Percentiles rank a stretch among this genome's conserved stretches.
Evolutionary conservation across 2,329 filamentous ascomycete species (phyloP).

Genomic region (Herpotrichia juniperi): DNA sequence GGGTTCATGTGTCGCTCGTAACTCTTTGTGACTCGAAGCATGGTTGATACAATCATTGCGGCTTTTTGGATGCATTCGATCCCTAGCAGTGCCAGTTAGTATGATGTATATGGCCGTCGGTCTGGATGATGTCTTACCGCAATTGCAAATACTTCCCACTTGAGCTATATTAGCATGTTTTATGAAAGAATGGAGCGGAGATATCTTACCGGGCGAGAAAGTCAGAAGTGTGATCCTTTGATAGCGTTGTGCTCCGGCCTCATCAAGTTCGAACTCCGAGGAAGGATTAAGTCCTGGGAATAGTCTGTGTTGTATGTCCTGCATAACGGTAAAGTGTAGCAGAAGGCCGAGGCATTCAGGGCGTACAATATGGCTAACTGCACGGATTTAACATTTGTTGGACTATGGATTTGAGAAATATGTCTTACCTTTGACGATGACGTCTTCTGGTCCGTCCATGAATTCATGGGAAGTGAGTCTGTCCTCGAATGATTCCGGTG

Average conservation of each 20-base stretch:
- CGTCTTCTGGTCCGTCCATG: background rate
- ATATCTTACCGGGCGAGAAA: background rate
- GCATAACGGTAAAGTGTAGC: background rate
- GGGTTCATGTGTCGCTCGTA: background rate
- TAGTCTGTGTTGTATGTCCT: slow-evolving; percentile 1
- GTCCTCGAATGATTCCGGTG: background rate
- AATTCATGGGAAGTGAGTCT: background rate
- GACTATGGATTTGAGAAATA: background rate
- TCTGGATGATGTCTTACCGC: background rate
- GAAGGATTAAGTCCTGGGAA: background rate
- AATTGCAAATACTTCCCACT: slow-evolving; percentile 1
- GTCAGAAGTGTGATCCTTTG: background rate
- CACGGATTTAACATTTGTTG: background rate
- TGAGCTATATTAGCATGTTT: background rate
- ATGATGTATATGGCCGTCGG: background rate
- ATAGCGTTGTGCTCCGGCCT: background rate
- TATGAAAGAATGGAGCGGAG: background rate
- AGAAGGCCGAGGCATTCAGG: background rate
- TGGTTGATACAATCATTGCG: background rate
- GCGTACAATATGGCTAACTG: background rate
- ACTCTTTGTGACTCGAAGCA: background rate
- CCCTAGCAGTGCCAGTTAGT: background rate
- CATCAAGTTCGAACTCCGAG: background rate
- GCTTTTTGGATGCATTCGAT: background rate
- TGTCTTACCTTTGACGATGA: background rate